Percentiles rank a stretch among this genome's conserved stretches.
These are phyloP conservation scores for Phytophthora syringae DNA, from an alignment of 352 stramenopile species.

Conservation along the genomic window DNA sequence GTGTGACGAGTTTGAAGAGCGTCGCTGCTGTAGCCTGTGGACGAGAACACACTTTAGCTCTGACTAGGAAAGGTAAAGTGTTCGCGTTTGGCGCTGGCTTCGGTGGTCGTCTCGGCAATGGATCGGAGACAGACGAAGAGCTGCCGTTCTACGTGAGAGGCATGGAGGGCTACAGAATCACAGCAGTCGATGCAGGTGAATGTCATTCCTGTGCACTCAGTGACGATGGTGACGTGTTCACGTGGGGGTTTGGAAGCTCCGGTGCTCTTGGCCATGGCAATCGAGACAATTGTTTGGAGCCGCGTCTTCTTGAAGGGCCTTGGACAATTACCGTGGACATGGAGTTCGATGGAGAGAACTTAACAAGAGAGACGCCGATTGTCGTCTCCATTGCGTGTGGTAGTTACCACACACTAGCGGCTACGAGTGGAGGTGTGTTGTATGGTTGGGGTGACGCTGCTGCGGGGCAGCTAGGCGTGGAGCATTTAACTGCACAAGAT, in stretches of 20 bases:
- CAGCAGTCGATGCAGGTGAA: constrained; percentile 73
- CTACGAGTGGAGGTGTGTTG: constrained; percentile 52
- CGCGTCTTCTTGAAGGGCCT: constrained; percentile 44
- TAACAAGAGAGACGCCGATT: not conserved
- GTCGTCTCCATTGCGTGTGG: constrained; percentile 66
- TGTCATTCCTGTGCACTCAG: constrained; percentile 82
- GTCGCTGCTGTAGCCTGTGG: constrained; percentile 73
- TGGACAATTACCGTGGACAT: constrained; percentile 30
- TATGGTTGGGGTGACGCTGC: constrained; percentile 85
- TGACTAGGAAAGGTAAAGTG: constrained; percentile 60
- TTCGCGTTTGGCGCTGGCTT: constrained; percentile 84
- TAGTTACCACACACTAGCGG: constrained; percentile 76
- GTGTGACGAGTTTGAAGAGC: constrained; percentile 57
- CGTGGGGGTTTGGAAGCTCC: constrained; percentile 87
- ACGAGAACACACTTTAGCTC: constrained; percentile 78
- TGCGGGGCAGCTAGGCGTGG: constrained; percentile 69
- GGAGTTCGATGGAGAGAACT: constrained; percentile 14
- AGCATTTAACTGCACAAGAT: constrained; percentile 49
- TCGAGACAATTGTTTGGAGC: constrained; percentile 61
- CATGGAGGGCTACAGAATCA: constrained; percentile 48
- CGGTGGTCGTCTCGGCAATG: constrained; percentile 76
- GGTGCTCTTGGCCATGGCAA: constrained; percentile 74
- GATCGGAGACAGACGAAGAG: constrained; percentile 65
- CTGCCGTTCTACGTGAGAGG: constrained; percentile 46
- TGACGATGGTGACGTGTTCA: constrained; percentile 74